Evolutionary conservation across 2,329 filamentous ascomycete species (phyloP), one percentile per base, ranked within the genome.

Genomic region (Beauveria bassiana): DNA sequence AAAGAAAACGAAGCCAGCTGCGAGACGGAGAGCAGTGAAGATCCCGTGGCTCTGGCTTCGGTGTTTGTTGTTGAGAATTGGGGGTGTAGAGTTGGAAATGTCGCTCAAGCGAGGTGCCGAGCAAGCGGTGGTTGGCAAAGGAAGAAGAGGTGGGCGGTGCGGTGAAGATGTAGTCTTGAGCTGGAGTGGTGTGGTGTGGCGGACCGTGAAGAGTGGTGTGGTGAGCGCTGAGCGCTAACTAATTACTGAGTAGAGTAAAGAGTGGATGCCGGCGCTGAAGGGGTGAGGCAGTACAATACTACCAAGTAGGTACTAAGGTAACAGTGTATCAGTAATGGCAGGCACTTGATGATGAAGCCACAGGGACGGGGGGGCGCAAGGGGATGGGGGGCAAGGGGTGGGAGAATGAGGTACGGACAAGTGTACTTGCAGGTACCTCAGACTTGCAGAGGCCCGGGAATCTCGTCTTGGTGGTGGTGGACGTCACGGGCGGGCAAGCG

Each of bases 151-250:
- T 43, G 59, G 59, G 59, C 45, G 51, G 40, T 61, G 59, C 59
- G 59, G 50, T 61, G 59, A 61, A 61, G 59, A 61, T 61, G 59
- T 61, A 61, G 46, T 59, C 59, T 42, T 26, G 50, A 53, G 57
- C 26, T 34, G 28, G 18, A 43, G 53, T 56, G 40, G 53, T 22
- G 40, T 24, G 45, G 20, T 51, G 20, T 31, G 40, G 24, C 24
- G 38, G 52, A 31, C 38, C 28, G 42, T 14, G 54, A 31, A 45
- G 54, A 52, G 22, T 7, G 24, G 22, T 26, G 22, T 9, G 50
- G 50, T 38, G 31, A 28, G 31, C 20, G 50, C 18, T 34, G 31
- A 34, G 31, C 31, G 31, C 10, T 34, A 34, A 34, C 31, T 34
- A 14, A 34, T 34, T 5, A 34, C 31, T 14, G 31, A 34, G 31